Base-by-base conservation (phyloP, 192 early-diverging fungal species). In the Phlyctochytrium planicorne region DNA sequence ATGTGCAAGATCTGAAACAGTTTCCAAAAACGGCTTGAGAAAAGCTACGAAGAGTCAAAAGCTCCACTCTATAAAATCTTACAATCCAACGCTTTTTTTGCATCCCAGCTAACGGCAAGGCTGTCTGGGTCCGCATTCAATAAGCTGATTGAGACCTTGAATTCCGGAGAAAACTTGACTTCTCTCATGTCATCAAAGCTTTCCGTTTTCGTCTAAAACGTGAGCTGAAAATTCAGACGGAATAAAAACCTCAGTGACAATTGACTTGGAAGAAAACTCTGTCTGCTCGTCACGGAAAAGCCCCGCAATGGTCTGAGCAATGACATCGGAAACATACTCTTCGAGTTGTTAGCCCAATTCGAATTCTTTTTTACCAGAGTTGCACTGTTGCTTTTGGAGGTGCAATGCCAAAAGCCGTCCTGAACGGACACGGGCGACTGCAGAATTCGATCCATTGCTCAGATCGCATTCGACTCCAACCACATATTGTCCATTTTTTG, bases 111-210 rank as follows among this genome's bases (percentile, higher is more conserved):
- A 0, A 91, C 80, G 1, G 77, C 62, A 2, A 84, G 73, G n/a
- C 82, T 81, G 3, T 74, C 78, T 0, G 95, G 91, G 57, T 96
- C 82, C 12, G 87, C 93, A 66, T 92, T 93, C 74, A 97, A 83
- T 17, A 98, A 75, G 62, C 90, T 95, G 60, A 96, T 90, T 1
- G 89, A 90, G 35, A 96, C 56, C 64, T 95, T 87, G 62, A 96
- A 96, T 55, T 88, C 80, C 17, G 90, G 78, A 0, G 94, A 86
- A 69, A 91, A 97, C 71, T 95, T 95, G 36, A 98, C 77, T 3
- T 88, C 85, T 25, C 88, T 79, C 73, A 93, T 87, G 30, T 78
- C 84, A 23, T 74, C 71, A n/a, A n/a, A n/a, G n/a, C n/a, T n/a
- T n/a, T n/a, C 32, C 50, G 50, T 32, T 77, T 59, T 36, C 34